These are phyloP conservation scores for Russula olivacea DNA, from an alignment of 768 basidiomycete genomes.

Conservation along the genomic window DNA sequence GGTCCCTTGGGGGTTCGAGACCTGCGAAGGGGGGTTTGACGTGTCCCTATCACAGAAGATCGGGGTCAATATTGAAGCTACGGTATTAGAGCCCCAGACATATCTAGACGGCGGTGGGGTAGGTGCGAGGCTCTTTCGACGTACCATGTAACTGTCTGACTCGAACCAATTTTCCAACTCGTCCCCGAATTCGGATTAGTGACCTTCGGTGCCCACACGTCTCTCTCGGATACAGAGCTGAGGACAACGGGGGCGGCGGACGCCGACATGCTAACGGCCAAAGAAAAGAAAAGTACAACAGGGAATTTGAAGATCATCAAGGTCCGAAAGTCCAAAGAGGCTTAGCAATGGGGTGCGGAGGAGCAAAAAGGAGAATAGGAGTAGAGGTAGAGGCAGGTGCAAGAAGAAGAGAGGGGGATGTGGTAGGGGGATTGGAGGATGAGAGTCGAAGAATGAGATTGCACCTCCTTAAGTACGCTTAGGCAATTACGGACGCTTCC, in stretches of 20 bases:
- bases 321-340: neutral
- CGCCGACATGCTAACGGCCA: neutral
- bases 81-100: neutral
- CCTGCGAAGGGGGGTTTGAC: constrained; percentile 25
- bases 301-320: constrained; percentile 1
- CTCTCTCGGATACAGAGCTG: constrained; percentile 1
- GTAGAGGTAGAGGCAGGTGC: neutral
- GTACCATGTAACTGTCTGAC: constrained; percentile 50
- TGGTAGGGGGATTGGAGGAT: neutral
- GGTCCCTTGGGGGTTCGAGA: constrained; percentile 43
- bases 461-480: neutral
- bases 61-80: neutral
- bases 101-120: neutral
- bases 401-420: neutral
- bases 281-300: constrained; percentile 1
- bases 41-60: constrained; percentile 40
- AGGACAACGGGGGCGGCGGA: neutral
- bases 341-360: neutral
- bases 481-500: neutral
- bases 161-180: constrained; percentile 46
- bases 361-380: neutral
- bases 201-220: constrained; percentile 48
- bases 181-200: constrained; percentile 41
- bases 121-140: constrained; percentile 16
- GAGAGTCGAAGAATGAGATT: neutral